Conservation (phyloP, 2,329 filamentous ascomycete genomes). For the Mycogone perniciosa region DNA sequence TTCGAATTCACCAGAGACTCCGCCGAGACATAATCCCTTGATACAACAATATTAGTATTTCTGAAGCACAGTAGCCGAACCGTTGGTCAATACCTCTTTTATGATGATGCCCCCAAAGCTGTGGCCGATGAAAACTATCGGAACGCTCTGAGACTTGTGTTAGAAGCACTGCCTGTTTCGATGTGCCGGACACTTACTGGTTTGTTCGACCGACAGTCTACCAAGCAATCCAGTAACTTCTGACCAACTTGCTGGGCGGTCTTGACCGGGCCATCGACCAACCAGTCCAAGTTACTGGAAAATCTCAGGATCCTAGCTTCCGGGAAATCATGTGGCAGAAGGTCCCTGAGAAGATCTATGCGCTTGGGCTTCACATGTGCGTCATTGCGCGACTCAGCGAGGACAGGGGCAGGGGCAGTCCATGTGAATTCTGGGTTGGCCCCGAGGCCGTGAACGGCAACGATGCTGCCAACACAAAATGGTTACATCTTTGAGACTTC, state of each 20-base stretch:
- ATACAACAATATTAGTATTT: background rate
- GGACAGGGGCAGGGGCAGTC: background rate
- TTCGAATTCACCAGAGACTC: background rate
- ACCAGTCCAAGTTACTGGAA: constrained; percentile 18
- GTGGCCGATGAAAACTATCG: constrained; percentile 18
- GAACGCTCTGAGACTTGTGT: constrained; percentile 2
- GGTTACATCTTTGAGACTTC: no score
- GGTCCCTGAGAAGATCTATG: constrained; percentile 14
- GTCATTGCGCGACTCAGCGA: background rate
- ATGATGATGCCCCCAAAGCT: constrained; percentile 20
- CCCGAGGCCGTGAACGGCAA: constrained; percentile 18
- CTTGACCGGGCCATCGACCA: constrained; percentile 16
- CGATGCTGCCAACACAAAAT: constrained; percentile 5
- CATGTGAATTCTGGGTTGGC: constrained; percentile 16
- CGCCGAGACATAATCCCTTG: constrained; percentile 1
- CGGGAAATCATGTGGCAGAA: constrained; percentile 15
- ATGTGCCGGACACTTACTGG: background rate
- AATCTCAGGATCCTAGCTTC: constrained; percentile 17
- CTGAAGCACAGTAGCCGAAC: background rate
- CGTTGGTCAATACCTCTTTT: constrained; percentile 8
- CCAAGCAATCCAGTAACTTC: constrained; percentile 8
- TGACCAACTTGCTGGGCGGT: constrained; percentile 15
- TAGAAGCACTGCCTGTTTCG: background rate
- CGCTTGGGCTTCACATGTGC: background rate
- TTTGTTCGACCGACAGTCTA: background rate